Evolutionary conservation across 2,329 filamentous ascomycete genomes (phyloP).

Genomic region (Cladophialophora chaetospira): DNA sequence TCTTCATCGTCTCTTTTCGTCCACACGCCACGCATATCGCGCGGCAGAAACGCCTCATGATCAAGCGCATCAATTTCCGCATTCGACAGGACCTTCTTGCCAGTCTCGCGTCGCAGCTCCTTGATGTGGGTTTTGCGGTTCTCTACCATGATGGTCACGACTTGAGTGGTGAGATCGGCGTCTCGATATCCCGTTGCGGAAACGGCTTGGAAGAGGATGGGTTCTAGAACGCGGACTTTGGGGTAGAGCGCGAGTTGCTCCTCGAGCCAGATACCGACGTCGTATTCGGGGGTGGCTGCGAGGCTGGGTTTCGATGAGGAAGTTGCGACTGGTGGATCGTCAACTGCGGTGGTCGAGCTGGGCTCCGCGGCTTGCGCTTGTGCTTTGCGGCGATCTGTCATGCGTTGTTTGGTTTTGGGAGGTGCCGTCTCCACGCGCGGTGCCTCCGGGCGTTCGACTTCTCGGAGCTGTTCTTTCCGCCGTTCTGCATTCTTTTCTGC

Average conservation of each 20-base stretch:
- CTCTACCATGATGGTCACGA: slow-evolving; percentile 17
- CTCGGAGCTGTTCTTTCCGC: background rate
- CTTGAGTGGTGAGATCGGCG: slow-evolving; percentile 13
- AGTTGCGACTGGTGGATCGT: background rate
- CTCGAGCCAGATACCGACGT: slow-evolving; percentile 15
- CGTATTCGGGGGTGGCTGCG: background rate
- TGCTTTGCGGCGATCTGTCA: no score
- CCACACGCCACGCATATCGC: slow-evolving; percentile 50
- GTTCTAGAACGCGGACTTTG: background rate
- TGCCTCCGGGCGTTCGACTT: background rate
- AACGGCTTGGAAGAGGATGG: slow-evolving; percentile 19
- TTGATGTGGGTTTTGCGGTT: background rate
- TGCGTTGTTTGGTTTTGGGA: background rate
- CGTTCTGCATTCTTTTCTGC: background rate
- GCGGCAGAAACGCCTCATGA: slow-evolving; percentile 42
- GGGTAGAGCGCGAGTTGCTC: slow-evolving; percentile 10
- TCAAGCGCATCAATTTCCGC: slow-evolving; percentile 32
- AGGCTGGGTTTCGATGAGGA: background rate
- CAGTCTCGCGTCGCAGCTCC: background rate
- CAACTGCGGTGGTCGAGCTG: background rate
- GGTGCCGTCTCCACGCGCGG: background rate
- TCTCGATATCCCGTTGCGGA: slow-evolving; percentile 23
- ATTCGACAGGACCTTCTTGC: slow-evolving; percentile 33
- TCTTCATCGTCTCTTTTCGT: slow-evolving; percentile 48
- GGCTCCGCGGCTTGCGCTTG: background rate